Base-by-base conservation (phyloP, 2,329 filamentous ascomycete species). In the Hymenoscyphus albidus region DNA sequence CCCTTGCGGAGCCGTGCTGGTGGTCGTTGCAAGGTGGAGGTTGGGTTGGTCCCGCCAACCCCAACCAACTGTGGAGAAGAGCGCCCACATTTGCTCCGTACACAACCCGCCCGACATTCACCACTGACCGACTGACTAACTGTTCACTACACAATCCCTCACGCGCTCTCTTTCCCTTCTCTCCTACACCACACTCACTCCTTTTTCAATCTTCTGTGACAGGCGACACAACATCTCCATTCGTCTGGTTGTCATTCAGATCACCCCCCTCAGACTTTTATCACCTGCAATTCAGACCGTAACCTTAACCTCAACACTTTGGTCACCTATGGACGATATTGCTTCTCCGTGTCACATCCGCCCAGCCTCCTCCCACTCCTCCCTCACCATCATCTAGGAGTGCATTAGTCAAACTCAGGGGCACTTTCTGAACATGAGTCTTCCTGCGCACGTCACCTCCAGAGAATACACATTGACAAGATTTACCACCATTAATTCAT, bases 311-410 rank as follows among this genome's bases (percentile, higher is more conserved):
- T n/a, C n/a, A n/a, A n/a, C n/a, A n/a, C n/a, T n/a, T n/a, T 12
- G n/a, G 18, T 48, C 44, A 18, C n/a, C 10, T 51, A 51, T 51
- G 18, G 44, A 51, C 10, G 18, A 51, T 51, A 51, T 51, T 51
- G 44, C 44, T 48, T 48, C 44, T 51, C 44, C 18, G 44, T 51
- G 44, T 51, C 44, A 51, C 44, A 51, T 51, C 44, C 44, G 44
- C 44, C 44, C 44, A 27, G 44, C 44, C 32, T 57, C 31, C 54
- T n/a, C 4, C 54, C 54, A 4, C 54, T 31, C 13, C 54, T 57
- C 14, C 31, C 31, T 57, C 54, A 31, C 54, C 27, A n/a, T 35
- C 27, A 13, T 27, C 54, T 38, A 31, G 44, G 44, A 51, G 44
- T 51, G 22, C 44, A 51, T 51, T 18, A 6, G 12, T 22, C 44